Evolutionary conservation across 257 asterid genomes (phyloP).

Genomic region (Cynanchum wilfordii): DNA sequence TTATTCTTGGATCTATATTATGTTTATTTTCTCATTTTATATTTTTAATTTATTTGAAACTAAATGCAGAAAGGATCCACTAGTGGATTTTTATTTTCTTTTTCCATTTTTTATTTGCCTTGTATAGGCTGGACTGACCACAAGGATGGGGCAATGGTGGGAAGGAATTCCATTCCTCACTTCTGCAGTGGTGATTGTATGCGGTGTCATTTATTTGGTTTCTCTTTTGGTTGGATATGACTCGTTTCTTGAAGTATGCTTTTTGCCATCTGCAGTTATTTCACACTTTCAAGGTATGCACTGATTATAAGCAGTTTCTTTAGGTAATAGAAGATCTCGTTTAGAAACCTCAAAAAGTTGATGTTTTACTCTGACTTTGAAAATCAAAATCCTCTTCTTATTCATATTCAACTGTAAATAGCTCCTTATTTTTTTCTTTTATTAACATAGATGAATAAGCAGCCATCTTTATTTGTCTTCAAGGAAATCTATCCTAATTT

Average conservation of each 20-base stretch:
- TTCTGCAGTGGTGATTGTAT: conserved; percentile 58
- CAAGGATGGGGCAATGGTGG: conserved; percentile 94
- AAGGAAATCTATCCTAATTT: background rate
- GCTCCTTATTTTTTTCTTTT: conserved; percentile 4
- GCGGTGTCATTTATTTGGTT: conserved; percentile 76
- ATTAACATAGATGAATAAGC: background rate
- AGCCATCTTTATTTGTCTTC: background rate
- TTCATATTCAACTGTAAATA: background rate
- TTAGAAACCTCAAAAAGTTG: background rate
- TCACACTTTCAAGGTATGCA: conserved; percentile 75
- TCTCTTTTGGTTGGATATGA: conserved; percentile 90
- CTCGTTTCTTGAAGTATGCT: conserved; percentile 83
- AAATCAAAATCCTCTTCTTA: background rate
- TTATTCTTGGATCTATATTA: background rate
- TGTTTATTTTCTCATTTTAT: background rate
- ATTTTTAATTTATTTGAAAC: background rate
- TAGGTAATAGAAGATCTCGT: background rate
- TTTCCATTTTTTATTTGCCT: background rate
- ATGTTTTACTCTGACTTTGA: background rate
- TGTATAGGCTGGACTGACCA: conserved; percentile 68
- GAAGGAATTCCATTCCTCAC: conserved; percentile 86
- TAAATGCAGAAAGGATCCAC: background rate
- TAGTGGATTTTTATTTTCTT: background rate
- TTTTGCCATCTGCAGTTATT: conserved; percentile 78
- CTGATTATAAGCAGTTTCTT: background rate